Percentiles rank a stretch among this genome's conserved stretches.
phyloP scores from a whole-genome alignment of 1,139 yeast genomes.

The Lodderomyces margitis region DNA sequence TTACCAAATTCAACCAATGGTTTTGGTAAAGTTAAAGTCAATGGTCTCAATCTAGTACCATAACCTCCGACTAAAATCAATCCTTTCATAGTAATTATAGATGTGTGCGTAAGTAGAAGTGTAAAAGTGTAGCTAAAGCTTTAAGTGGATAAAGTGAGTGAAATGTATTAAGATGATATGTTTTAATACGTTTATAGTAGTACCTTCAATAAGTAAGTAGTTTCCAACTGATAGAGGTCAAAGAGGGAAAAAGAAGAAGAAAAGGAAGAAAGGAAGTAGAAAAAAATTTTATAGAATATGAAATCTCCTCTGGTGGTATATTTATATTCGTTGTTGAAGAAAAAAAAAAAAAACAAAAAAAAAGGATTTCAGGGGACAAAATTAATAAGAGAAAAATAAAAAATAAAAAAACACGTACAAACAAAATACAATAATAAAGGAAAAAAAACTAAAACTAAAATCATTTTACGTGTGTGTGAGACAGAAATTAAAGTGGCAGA shows the following conservation, averaged over 20 bases:
- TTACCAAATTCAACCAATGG: constrained; percentile 98
- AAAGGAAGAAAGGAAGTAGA: not conserved
- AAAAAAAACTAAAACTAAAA: too few species aligned
- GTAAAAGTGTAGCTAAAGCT: not conserved
- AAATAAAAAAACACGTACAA: too few species aligned
- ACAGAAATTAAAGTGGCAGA: too few species aligned
- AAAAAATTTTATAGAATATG: too few species aligned
- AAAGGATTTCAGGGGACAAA: not conserved
- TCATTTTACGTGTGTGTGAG: too few species aligned
- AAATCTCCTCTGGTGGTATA: not conserved
- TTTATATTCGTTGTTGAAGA: not conserved
- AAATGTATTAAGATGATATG: too few species aligned
- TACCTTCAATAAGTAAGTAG: not conserved
- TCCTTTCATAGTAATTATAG: constrained; percentile 90
- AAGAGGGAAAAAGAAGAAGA: constrained; percentile 1
- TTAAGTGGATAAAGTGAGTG: not conserved
- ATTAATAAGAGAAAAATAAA: too few species aligned
- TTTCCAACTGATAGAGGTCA: not conserved
- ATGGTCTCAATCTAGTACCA: constrained; percentile 99
- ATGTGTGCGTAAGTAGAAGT: not conserved
- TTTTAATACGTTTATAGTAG: too few species aligned
- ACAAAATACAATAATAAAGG: too few species aligned
- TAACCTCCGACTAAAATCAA: constrained; percentile 98
- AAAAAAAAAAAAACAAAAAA: not conserved
- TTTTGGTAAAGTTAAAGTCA: constrained; percentile 95